A percentile compares a stretch with the other conserved stretches of the same genome.
These are phyloP conservation scores for Sporothrix schenckii DNA, from an alignment of 2,329 filamentous ascomycete species.

Conservation along the genomic window DNA sequence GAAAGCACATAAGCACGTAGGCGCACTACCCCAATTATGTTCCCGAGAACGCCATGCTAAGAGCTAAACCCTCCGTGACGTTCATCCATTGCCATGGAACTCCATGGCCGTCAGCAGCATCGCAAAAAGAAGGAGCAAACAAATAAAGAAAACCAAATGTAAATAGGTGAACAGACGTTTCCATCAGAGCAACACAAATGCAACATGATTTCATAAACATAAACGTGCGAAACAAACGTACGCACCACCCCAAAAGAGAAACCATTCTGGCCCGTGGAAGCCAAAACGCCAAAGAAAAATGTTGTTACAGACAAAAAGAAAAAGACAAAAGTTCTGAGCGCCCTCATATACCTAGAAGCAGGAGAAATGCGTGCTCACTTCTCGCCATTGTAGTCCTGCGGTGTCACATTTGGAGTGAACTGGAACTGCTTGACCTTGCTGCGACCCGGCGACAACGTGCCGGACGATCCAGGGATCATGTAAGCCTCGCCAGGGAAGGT, in stretches of 20 bases:
- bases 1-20: background rate
- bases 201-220: background rate
- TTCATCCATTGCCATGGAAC: background rate
- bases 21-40: background rate
- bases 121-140: background rate
- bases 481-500: slow-evolving; percentile 55
- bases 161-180: slow-evolving; percentile 6
- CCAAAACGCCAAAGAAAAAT: slow-evolving; percentile 1
- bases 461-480: slow-evolving; percentile 42
- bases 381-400: slow-evolving; percentile 45
- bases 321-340: slow-evolving; percentile 1
- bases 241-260: background rate
- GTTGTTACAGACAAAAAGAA: slow-evolving; percentile 24
- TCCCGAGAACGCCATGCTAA: slow-evolving; percentile 8
- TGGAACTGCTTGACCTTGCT: slow-evolving; percentile 50
- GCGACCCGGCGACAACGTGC: slow-evolving; percentile 45
- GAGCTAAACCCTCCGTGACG: background rate
- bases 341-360: background rate
- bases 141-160: background rate
- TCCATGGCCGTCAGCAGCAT: slow-evolving; percentile 2
- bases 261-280: background rate
- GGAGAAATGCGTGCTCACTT: background rate
- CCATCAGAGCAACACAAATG: background rate
- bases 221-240: slow-evolving; percentile 1
- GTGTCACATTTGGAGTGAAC: slow-evolving; percentile 52